Evolutionary conservation across 345 rosid species (phyloP).

Genomic region (Hevea brasiliensis): DNA sequence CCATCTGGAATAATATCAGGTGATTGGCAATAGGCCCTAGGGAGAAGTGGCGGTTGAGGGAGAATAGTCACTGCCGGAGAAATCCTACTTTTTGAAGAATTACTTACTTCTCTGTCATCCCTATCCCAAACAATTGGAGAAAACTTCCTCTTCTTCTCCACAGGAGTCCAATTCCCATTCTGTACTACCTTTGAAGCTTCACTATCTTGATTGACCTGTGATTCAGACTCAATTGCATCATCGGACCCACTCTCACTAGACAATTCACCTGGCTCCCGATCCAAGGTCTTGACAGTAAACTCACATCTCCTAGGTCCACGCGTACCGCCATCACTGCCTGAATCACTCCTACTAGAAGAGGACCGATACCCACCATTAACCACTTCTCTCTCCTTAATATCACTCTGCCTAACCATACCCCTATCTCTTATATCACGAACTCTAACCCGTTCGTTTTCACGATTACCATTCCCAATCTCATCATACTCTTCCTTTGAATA

Average conservation of each 20-base stretch:
- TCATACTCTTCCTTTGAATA: slow-evolving; percentile 50
- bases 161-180: slow-evolving; percentile 46
- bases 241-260: slow-evolving; percentile 99
- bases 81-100: slow-evolving; percentile 39
- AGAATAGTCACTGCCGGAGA: slow-evolving; percentile 34
- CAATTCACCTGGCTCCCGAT: slow-evolving; percentile 97
- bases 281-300: slow-evolving; percentile 45
- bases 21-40: slow-evolving; percentile 46
- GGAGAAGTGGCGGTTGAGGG: slow-evolving; percentile 63
- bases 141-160: slow-evolving; percentile 83
- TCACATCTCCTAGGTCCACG: slow-evolving; percentile 44
- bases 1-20: slow-evolving; percentile 42
- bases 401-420: slow-evolving; percentile 61
- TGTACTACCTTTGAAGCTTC: slow-evolving; percentile 44
- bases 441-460: slow-evolving; percentile 38
- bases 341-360: slow-evolving; percentile 61
- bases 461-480: slow-evolving; percentile 40
- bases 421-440: slow-evolving; percentile 42
- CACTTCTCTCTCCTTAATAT: slow-evolving; percentile 65
- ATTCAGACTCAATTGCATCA: slow-evolving; percentile 58
- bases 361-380: slow-evolving; percentile 51
- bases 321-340: slow-evolving; percentile 37
- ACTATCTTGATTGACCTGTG: slow-evolving; percentile 37
- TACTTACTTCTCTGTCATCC: slow-evolving; percentile 54
- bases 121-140: slow-evolving; percentile 98